Evolutionary conservation across 2,329 filamentous ascomycete species (phyloP).

Genomic region (Aspergillus neoniger): DNA sequence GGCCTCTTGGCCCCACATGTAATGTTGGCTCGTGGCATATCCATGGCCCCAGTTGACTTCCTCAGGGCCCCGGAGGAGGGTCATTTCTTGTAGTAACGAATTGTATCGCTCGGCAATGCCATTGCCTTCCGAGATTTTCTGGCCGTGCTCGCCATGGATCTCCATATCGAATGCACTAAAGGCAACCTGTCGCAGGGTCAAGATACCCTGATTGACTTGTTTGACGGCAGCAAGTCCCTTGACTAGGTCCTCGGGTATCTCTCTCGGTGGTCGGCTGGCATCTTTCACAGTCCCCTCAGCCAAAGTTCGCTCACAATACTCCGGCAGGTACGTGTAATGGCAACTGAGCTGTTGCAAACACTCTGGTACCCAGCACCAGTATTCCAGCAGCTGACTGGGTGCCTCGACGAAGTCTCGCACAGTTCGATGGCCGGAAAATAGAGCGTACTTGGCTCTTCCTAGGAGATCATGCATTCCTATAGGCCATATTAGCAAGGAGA

Average conservation of each 20-base stretch:
- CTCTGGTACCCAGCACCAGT: conserved; percentile 6
- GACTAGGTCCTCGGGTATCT: not conserved
- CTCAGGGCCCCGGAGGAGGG: not conserved
- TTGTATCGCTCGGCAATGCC: not conserved
- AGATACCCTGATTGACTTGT: not conserved
- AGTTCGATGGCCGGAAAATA: conserved; percentile 7
- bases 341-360: conserved; percentile 2
- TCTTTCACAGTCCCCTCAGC: too few species aligned
- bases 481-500: not conserved
- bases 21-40: conserved; percentile 6
- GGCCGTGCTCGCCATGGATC: not conserved
- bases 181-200: conserved; percentile 1
- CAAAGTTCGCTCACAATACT: not conserved
- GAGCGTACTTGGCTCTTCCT: not conserved
- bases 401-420: conserved; percentile 8
- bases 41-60: not conserved
- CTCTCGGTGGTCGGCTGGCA: not conserved
- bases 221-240: not conserved
- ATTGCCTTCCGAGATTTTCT: not conserved
- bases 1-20: conserved; percentile 6
- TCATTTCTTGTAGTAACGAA: not conserved
- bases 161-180: conserved; percentile 6
- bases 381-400: conserved; percentile 1
- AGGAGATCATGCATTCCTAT: conserved; percentile 9
- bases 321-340: not conserved